Evolutionary conservation across 176 grass and related monocot species (phyloP), one percentile per base, ranked within the genome.

Genomic region (Eragrostis curvula): DNA sequence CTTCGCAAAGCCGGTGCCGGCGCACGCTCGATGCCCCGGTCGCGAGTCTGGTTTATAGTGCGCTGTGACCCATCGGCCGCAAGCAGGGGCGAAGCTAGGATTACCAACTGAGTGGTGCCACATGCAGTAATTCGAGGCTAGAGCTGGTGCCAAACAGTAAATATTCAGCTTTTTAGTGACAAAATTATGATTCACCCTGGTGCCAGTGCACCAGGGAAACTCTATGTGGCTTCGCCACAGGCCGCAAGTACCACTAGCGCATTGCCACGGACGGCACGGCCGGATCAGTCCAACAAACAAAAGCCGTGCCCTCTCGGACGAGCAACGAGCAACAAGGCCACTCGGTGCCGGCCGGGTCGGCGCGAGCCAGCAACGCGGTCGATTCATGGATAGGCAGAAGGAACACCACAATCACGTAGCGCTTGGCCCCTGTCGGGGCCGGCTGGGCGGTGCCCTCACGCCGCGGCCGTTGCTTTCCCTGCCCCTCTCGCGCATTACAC

Each of bases 401-500:
- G 17, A 32, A 56, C 24, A 64, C 30, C 50, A 40, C 69, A 36
- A 52, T 74, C 12, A 30, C 84, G 67, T 29, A 21, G 21, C 56
- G 14, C 45, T 15, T 62, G 29, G 46, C 58, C 50, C 20, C 36
- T 57, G 77, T 74, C 47, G 32, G 32, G 20, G 27, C 44, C 28
- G 74, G 40, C 16, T 58, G n/a, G 9, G 12, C 4, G 5, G 14
- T 55, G 81, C 76, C 73, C 11, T 70, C 23, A 10, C 68, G 75
- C 18, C 55, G 75, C 74, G 75, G 69, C 81, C 75, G 60, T 80
- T 51, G 81, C 70, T 84, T 51, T 84, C 81, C 43, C 7, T 5
- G 21, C 40, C 64, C 0, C 32, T 57, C 58, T 77, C 85, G 51
- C 74, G 87, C 81, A 80, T 79, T 60, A 68, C 71, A 68, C 48